Evolutionary conservation across 805 yeast species (phyloP), one percentile per base, ranked within the genome.

Genomic region (Torulaspora gathmanii): DNA sequence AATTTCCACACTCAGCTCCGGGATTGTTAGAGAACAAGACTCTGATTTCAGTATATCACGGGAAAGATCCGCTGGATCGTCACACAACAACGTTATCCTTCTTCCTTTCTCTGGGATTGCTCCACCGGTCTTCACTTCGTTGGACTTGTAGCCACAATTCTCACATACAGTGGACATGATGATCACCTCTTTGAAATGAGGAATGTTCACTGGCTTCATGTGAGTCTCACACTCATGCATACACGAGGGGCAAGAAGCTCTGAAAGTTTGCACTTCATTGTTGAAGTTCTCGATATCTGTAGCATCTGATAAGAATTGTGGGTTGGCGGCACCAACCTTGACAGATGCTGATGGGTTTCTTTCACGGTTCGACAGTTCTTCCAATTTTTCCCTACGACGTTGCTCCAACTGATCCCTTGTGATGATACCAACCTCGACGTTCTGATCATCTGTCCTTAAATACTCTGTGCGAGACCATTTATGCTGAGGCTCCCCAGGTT

Each of bases 51-150:
- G 75, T 46, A 93, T 84, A 65, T 93, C 99, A 71, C 99, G 81
- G 29, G 95, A 83, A 57, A 93, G 75, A 71, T 93, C 99, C 2
- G 89, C 82, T 47, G 72, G 66, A 54, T 91, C 98, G 48, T 85
- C 89, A 51, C 91, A 82, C 52, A 72, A 73, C 42, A 93, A 73
- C 1, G 83, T 74, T 49, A 89, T 78, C 50, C 74, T 80, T 52
- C 81, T 81, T 50, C 97, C 99, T 64, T 81, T 75, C 2, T 73
- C 83, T 26, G 99, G 97, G 38, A 93, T 83, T 7, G 84, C 95
- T 57, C 99, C 99, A 48, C 99, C 99, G 4, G 99, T 93, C 70
- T 91, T 93, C 53, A 93, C 99, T 68, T 93, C 99, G 64, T 93
- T 93, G 13, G 95, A 86, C 70, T 87, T 91, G 70, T 86, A 93